Evolutionary conservation across 495 filamentous ascomycete genomes (phyloP), one percentile per base, ranked within the genome.

Genomic region (Xylaria scruposa): DNA sequence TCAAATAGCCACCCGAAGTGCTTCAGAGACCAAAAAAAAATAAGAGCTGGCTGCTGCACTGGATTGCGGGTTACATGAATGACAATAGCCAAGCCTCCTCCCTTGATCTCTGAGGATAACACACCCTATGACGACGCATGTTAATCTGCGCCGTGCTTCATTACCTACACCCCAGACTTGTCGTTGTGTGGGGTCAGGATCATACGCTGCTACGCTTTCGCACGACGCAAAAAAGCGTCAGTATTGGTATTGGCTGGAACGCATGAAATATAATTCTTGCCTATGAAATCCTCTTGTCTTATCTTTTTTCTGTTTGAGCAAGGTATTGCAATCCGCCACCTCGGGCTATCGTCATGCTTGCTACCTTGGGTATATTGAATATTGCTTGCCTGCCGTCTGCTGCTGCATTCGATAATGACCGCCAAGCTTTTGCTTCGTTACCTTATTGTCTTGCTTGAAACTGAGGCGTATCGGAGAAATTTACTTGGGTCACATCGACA

Each of bases 11-110:
- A 38, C 54, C 29, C 59, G 8, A 56, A 71, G 44, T 67, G 68
- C 38, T 70, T 72, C 70, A 60, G 36, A 38, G 8, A 38, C 36
- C 7, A 8, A 38, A 36, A 36, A 36, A 38, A 36, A 73, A 65
- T 72, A 46, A 44, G 21, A 51, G 62, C 42, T 24, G 46, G 62
- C 24, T n/a, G 62, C 24, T n/a, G 24, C 42, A 56, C 75, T 77
- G 77, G 75, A 78, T 75, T 70, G 75, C 73, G 64, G 73, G 77
- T 78, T 77, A 73, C 75, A 77, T 78, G 64, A 75, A 78, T 77
- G 77, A 78, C 77, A 75, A 72, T 72, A 51, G 71, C 72, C 63
- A 66, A 72, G 74, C 33, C 24, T 38, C 75, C 70, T 70, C 72
- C 70, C 67, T 29, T 67, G 71, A 60, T 56, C 70, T 74, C 53